A percentile compares a stretch with the other conserved stretches of the same genome.
These are phyloP conservation scores for Ustanciosporium gigantosporum DNA, from an alignment of 1,284 basidiomycete genomes.

Conservation along the genomic window DNA sequence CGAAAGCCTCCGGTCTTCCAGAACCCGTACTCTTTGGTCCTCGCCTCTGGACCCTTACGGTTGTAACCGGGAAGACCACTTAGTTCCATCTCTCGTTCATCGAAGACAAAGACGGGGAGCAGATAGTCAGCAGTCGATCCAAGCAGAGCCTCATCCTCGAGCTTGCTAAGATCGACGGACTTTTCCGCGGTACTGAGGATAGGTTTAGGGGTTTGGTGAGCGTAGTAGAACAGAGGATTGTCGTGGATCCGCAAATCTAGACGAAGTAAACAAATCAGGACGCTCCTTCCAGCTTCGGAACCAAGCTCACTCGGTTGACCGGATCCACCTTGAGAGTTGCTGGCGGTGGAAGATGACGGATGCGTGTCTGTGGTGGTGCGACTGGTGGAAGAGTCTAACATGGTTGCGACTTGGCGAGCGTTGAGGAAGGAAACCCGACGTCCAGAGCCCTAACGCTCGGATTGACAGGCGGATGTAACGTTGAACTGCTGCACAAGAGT, in stretches of 20 bases:
- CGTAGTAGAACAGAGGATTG: conserved; percentile 64
- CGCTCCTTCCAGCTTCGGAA: conserved; percentile 20
- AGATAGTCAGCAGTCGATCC: conserved; percentile 62
- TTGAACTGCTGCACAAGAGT: too few species aligned
- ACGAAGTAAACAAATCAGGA: conserved; percentile 52
- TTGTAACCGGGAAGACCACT: conserved; percentile 63
- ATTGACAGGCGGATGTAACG: too few species aligned
- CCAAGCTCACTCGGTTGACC: conserved; percentile 5
- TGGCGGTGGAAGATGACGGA: background rate
- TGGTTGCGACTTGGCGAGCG: too few species aligned
- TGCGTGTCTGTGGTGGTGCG: too few species aligned
- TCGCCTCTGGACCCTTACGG: conserved; percentile 57
- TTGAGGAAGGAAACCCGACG: too few species aligned
- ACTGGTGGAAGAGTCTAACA: too few species aligned
- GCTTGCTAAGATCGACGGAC: conserved; percentile 33
- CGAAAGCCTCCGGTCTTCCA: conserved; percentile 65
- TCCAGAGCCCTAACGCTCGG: too few species aligned
- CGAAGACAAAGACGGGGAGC: conserved; percentile 67
- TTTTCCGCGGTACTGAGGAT: conserved; percentile 22
- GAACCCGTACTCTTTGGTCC: conserved; percentile 63
- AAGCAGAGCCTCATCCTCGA: conserved; percentile 46
- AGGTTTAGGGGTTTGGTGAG: conserved; percentile 35
- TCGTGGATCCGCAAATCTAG: conserved; percentile 62
- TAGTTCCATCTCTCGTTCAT: conserved; percentile 66
- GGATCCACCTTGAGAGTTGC: background rate